A percentile compares a stretch with the other conserved stretches of the same genome.
Evolutionary conservation across 1,139 yeast genomes (phyloP).

Genomic region (Yamadazyma taylorii): DNA sequence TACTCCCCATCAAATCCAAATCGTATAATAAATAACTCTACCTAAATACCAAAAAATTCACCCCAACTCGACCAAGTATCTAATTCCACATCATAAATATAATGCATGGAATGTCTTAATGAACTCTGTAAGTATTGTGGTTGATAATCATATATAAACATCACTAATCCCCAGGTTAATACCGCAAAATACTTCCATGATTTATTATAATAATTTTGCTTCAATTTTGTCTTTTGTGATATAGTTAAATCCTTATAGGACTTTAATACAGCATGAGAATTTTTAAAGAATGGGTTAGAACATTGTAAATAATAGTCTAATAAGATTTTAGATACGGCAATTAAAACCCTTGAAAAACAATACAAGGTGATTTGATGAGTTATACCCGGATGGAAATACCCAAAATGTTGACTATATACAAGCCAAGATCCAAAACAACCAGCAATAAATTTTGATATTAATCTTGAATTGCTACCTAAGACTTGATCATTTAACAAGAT

Average conservation of each 20-base stretch:
- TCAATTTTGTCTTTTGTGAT: constrained; percentile 35
- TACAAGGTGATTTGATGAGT: constrained; percentile 62
- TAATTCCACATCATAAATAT: constrained; percentile 59
- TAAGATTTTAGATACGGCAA: constrained; percentile 52
- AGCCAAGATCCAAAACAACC: constrained; percentile 66
- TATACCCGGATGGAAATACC: constrained; percentile 49
- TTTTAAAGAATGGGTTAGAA: constrained; percentile 34
- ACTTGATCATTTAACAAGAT: constrained; percentile 34
- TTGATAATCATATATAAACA: constrained; percentile 67
- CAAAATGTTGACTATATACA: constrained; percentile 61
- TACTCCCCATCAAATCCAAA: too few relatives aligned
- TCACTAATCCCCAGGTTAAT: constrained; percentile 73
- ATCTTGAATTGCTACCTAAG: constrained; percentile 32
- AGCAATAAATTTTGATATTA: constrained; percentile 51
- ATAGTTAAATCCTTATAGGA: constrained; percentile 29
- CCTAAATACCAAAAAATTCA: constrained; percentile 39
- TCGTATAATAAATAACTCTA: neutral
- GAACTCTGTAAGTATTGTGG: constrained; percentile 66
- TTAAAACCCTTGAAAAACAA: constrained; percentile 57
- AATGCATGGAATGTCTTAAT: constrained; percentile 70
- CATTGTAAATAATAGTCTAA: constrained; percentile 40
- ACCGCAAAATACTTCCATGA: constrained; percentile 70
- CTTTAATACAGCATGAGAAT: constrained; percentile 13
- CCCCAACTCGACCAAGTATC: constrained; percentile 45
- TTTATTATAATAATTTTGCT: constrained; percentile 34